Evolutionary conservation across 1,284 basidiomycete species (phyloP).

Genomic region (Apiotrichum montevideense): DNA sequence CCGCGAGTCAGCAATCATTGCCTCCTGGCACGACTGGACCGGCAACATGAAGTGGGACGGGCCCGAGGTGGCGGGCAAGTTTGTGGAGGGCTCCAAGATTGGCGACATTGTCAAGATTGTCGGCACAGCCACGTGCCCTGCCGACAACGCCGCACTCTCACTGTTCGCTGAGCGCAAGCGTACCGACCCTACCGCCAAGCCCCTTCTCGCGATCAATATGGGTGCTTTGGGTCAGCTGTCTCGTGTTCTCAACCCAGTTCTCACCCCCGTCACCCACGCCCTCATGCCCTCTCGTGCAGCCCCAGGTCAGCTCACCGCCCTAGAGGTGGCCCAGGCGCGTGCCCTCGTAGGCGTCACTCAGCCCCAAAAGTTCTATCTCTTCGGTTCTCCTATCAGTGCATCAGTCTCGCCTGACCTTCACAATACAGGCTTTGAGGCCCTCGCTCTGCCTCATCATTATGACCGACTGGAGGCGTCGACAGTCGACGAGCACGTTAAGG

Average conservation of each 20-base stretch:
- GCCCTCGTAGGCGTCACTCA: slow-evolving; percentile 74
- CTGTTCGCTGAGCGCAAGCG: slow-evolving; percentile 56
- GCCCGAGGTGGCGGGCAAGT: slow-evolving; percentile 61
- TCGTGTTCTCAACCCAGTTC: slow-evolving; percentile 74
- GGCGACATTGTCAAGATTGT: slow-evolving; percentile 93
- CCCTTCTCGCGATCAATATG: slow-evolving; percentile 93
- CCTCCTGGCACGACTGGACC: slow-evolving; percentile 91
- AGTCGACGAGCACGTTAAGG: slow-evolving; percentile 62
- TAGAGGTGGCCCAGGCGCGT: slow-evolving; percentile 74
- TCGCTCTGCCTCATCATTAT: slow-evolving; percentile 80
- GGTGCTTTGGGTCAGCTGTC: slow-evolving; percentile 82
- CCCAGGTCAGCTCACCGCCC: slow-evolving; percentile 85
- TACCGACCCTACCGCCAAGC: slow-evolving; percentile 55
- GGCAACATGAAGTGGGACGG: slow-evolving; percentile 79
- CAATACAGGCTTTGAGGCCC: slow-evolving; percentile 74
- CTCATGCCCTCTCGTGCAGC: slow-evolving; percentile 76
- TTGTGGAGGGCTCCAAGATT: slow-evolving; percentile 57
- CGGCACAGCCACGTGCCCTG: slow-evolving; percentile 66
- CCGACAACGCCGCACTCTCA: slow-evolving; percentile 76
- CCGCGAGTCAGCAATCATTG: slow-evolving; percentile 72
- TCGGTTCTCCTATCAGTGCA: slow-evolving; percentile 80
- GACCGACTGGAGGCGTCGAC: slow-evolving; percentile 65
- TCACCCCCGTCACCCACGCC: slow-evolving; percentile 87
- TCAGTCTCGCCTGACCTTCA: slow-evolving; percentile 91
- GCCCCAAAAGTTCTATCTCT: slow-evolving; percentile 68